Conservation (phyloP, 768 basidiomycete species). For the Pulveroboletus ravenelii region DNA sequence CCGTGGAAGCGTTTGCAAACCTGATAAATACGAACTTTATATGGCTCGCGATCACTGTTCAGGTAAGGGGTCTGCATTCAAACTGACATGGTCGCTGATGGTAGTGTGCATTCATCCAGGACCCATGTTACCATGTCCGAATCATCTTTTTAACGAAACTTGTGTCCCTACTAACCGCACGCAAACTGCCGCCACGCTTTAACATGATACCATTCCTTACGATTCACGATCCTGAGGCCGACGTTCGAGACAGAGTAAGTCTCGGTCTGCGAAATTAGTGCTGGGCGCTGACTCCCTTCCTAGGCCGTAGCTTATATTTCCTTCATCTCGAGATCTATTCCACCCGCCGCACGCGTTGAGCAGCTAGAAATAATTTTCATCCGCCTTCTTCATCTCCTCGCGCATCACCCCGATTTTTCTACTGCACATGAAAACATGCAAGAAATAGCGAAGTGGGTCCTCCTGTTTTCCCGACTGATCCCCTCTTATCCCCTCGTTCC, state of each 20-base stretch:
- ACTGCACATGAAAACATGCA: conserved; percentile 61
- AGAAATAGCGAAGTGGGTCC: conserved; percentile 74
- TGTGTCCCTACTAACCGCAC: conserved; percentile 52
- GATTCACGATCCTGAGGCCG: conserved; percentile 85
- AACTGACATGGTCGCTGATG: not conserved
- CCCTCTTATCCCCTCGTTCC: not conserved
- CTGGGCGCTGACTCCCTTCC: conserved; percentile 4
- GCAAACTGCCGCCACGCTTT: conserved; percentile 66
- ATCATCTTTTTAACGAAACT: conserved; percentile 73
- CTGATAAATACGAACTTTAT: conserved; percentile 60
- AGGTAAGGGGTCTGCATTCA: conserved; percentile 47
- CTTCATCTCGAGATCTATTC: conserved; percentile 43
- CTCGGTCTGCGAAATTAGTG: not conserved
- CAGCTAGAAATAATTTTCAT: conserved; percentile 79
- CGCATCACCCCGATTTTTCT: conserved; percentile 92
- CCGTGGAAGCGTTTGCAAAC: conserved; percentile 51
- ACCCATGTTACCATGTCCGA: conserved; percentile 85
- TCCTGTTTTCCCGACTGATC: not conserved
- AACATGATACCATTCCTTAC: conserved; percentile 85
- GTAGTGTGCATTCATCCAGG: conserved; percentile 41
- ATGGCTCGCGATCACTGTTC: conserved; percentile 64
- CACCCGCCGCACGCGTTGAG: conserved; percentile 53
- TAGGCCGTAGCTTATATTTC: conserved; percentile 57
- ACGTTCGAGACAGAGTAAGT: conserved; percentile 64
- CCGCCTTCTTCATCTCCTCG: conserved; percentile 79